Base-by-base conservation (phyloP, 305 asterid genomes). In the Andrographis paniculata region DNA sequence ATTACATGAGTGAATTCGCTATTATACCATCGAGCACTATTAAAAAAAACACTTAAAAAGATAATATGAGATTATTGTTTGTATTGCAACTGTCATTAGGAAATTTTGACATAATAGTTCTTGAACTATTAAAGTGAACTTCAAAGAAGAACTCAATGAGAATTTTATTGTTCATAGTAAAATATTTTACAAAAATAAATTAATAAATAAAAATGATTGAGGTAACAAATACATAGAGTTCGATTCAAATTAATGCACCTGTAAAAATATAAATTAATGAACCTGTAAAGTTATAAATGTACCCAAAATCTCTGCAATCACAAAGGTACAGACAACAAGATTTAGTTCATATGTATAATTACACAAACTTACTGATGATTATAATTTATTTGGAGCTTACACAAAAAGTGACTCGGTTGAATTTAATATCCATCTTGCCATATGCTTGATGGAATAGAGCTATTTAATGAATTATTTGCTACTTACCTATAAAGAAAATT, bases 381-480 rank as follows among this genome's bases (percentile, higher is more conserved):
- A 28, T 6, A 6, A 28, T 2, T 28, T 28, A 28, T 35, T n/a
- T 14, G 4, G 20, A 14, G 43, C 99, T 79, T 84, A 92, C 99
- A 92, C 52, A 48, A 62, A 36, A 44, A 92, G 85, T 21, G 60
- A 70, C 69, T 74, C 84, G 1, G 84, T 72, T 27, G 70, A 69
- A 58, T 84, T 84, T 21, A 77, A 49, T 55, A 59, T 74, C 70
- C 92, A 52, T 68, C 76, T 63, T 71, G 77, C 99, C 99, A 92
- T 56, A 92, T 76, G 53, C 61, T 59, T 36, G 97, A 69, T 53
- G 93, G 87, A 58, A 92, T 69, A 41, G 95, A 79, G 65, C 99
- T 95, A 53, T 59, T 71, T 73, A 92, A 58, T n/a, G 75, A 62
- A 74, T 92, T 92, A 67, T 81, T 73, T 12, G 77, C 84, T n/a